Base-by-base conservation (phyloP, 73 alveolate genomes). In the Uronychia setigera region DNA sequence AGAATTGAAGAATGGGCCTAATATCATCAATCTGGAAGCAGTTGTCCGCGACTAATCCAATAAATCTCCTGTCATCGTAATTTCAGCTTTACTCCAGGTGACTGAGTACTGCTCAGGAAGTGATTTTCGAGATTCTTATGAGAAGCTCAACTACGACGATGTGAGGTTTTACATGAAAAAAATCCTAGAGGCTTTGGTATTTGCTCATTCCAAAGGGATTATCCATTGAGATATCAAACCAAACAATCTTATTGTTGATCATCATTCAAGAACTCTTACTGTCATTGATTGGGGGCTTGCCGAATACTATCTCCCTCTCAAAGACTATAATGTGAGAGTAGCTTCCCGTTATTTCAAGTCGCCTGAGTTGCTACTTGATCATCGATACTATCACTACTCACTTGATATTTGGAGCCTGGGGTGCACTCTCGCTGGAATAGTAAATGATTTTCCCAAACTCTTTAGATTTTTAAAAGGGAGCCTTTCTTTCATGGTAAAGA, bases 371-470 rank as follows among this genome's bases (percentile, higher is more conserved):
- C 90, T 94, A 26, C 80, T 94, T 84, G 94, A 91, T 5, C 79
- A 87, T 77, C 87, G 85, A 80, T 90, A 88, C 59, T 96, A 96
- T 83, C 95, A 96, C 80, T 96, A 91, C 85, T 77, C 95, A 31
- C 87, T 93, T 1, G 99, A 96, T 78, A 92, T 92, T 83, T 96
- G 98, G 98, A 88, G 99, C 80, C 88, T 92, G 0, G 99, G 99
- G 31, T 93, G 98, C 82, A 87, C 91, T 82, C 91, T 96, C 59
- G 99, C 97, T 0, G 99, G 98, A 1, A 89, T 91, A 83, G 74
- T 82, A 46, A 46, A 19, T 46, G 67, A 5, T 46, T 5, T 46
- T 19, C 19, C n/a, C n/a, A n/a, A n/a, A n/a, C 0, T 74, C 83
- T 28, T 19, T 19, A 46, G 98, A 32, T 92, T 0, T 92, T 93